Conservation (phyloP, 805 yeast genomes). For the Millerozyma acaciae region DNA sequence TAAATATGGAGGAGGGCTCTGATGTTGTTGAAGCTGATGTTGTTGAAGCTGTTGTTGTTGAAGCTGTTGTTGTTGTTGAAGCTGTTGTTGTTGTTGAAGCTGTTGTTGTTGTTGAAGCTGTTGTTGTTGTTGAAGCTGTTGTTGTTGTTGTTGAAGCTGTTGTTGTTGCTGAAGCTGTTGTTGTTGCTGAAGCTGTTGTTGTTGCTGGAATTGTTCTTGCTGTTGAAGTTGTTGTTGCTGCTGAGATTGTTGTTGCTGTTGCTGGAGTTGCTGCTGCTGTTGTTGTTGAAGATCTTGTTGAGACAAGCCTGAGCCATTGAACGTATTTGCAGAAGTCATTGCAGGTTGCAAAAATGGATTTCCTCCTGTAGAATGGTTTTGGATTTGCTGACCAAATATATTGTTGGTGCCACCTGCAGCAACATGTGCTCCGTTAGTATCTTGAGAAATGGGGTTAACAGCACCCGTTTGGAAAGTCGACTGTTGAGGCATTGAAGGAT, state of each 20-base stretch:
- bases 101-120: constrained; percentile 9
- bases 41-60: constrained; percentile 12
- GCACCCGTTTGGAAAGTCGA: constrained; percentile 14
- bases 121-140: constrained; percentile 14
- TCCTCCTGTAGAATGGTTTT: constrained; percentile 18
- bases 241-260: constrained; percentile 20
- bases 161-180: constrained; percentile 19
- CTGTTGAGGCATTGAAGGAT: constrained; percentile 10
- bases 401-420: too few species aligned
- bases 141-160: constrained; percentile 19
- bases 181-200: constrained; percentile 5
- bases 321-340: background rate
- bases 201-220: constrained; percentile 10
- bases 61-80: constrained; percentile 10
- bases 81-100: constrained; percentile 20
- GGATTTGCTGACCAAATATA: too few species aligned
- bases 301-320: background rate
- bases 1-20: constrained; percentile 12
- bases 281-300: constrained; percentile 11
- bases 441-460: constrained; percentile 15
- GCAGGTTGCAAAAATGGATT: constrained; percentile 18
- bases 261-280: constrained; percentile 4
- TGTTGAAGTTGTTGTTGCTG: constrained; percentile 17
- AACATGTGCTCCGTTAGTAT: too few species aligned
- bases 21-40: constrained; percentile 10